Percentiles rank a stretch among this genome's conserved stretches.
Evolutionary conservation across 2,329 filamentous ascomycete species (phyloP).

Genomic region (Xylariaceae sp.): DNA sequence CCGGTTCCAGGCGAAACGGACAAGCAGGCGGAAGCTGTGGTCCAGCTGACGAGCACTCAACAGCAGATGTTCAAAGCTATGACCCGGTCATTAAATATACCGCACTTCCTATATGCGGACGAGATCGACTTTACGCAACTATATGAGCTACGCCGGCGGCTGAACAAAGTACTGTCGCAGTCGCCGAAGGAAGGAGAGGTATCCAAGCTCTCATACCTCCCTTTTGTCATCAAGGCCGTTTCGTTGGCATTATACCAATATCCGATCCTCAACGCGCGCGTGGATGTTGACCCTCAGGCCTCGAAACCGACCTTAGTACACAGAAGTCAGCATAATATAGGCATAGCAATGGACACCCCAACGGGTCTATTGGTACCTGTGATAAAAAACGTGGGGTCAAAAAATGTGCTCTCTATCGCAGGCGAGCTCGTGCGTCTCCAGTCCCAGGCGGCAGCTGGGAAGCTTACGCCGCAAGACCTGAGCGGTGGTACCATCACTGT

Average conservation of each 20-base stretch:
- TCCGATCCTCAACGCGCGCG: conserved; percentile 81
- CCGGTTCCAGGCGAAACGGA: conserved; percentile 32
- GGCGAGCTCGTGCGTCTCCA: conserved; percentile 72
- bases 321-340: conserved; percentile 87
- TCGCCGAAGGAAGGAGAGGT: conserved; percentile 38
- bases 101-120: conserved; percentile 93
- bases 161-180: conserved; percentile 61
- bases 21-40: conserved; percentile 62
- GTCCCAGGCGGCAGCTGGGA: conserved; percentile 66
- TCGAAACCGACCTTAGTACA: conserved; percentile 71
- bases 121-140: conserved; percentile 79
- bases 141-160: conserved; percentile 64
- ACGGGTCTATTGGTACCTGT: conserved; percentile 86
- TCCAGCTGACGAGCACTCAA: conserved; percentile 74
- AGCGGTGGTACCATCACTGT: conserved; percentile 88
- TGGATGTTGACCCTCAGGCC: conserved; percentile 56
- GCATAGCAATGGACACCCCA: conserved; percentile 92
- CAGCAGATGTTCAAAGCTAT: conserved; percentile 96
- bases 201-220: conserved; percentile 78
- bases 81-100: conserved; percentile 86
- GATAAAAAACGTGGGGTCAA: conserved; percentile 73
- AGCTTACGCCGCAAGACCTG: conserved; percentile 71
- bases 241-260: conserved; percentile 78
- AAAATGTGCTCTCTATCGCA: conserved; percentile 75
- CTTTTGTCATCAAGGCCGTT: conserved; percentile 94